phyloP scores from a whole-genome alignment of 225 moss, liverwort and hornwort genomes.

The Neckera pumila region DNA sequence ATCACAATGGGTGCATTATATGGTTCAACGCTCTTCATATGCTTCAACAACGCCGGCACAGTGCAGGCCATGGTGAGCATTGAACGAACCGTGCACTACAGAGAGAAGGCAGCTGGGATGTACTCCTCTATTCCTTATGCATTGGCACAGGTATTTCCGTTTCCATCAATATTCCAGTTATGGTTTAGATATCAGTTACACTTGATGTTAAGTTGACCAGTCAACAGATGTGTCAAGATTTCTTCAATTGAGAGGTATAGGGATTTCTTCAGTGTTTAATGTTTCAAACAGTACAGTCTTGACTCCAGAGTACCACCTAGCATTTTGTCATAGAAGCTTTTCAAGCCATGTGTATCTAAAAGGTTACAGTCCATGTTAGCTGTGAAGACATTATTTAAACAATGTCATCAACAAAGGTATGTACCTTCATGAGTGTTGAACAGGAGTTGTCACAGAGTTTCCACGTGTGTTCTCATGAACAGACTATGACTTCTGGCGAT shows the following conservation, averaged over 20 bases:
- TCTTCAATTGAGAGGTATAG: too few relatives aligned
- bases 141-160: conserved; percentile 20
- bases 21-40: conserved; percentile 41
- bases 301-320: not conserved
- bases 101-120: conserved; percentile 42
- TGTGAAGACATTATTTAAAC: not conserved
- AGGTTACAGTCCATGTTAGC: not conserved
- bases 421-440: not conserved
- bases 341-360: not conserved
- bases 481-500: not conserved
- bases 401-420: not conserved
- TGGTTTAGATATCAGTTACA: not conserved
- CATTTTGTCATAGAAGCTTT: not conserved
- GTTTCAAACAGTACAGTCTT: not conserved
- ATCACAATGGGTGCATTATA: conserved; percentile 47
- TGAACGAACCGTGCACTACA: conserved; percentile 35
- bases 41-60: conserved; percentile 44
- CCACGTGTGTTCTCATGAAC: not conserved
- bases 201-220: not conserved
- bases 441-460: not conserved
- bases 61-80: conserved; percentile 47
- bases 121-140: conserved; percentile 42
- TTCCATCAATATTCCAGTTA: not conserved
- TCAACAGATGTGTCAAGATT: not conserved
- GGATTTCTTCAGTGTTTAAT: too few relatives aligned